These are phyloP conservation scores for Solanum medicagineum DNA, from an alignment of 257 asterid species.

Conservation along the genomic window DNA sequence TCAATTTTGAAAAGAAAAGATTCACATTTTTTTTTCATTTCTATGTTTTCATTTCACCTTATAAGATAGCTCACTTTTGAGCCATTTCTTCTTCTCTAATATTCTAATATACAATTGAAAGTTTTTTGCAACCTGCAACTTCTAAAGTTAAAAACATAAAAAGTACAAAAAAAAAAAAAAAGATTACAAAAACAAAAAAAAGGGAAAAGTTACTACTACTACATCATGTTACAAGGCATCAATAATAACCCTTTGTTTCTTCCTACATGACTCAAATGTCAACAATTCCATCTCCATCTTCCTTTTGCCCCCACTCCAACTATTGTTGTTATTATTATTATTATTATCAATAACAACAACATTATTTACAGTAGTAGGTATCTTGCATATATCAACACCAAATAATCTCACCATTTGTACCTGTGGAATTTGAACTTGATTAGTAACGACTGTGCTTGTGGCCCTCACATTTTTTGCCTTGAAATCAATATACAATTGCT, in stretches of 20 bases:
- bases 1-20: background rate
- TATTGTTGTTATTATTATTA: background rate
- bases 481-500: slow-evolving; percentile 62
- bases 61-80: background rate
- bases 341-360: background rate
- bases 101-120: slow-evolving; percentile 2
- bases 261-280: slow-evolving; percentile 32
- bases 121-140: background rate
- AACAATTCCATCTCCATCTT: slow-evolving; percentile 46
- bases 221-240: slow-evolving; percentile 44
- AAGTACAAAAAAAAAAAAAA: background rate
- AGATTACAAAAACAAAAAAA: background rate
- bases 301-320: slow-evolving; percentile 38
- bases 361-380: slow-evolving; percentile 4
- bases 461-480: slow-evolving; percentile 10
- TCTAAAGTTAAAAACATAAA: background rate
- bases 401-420: slow-evolving; percentile 43
- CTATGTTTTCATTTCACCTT: background rate
- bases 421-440: background rate
- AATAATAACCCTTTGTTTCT: slow-evolving; percentile 56
- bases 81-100: background rate
- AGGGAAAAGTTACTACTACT: background rate
- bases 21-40: background rate
- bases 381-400: slow-evolving; percentile 58
- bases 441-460: background rate